Percentiles rank a stretch among this genome's conserved stretches.
phyloP scores from a whole-genome alignment of 2,329 filamentous ascomycete genomes.

The Phaeosphaeriaceae sp. region DNA sequence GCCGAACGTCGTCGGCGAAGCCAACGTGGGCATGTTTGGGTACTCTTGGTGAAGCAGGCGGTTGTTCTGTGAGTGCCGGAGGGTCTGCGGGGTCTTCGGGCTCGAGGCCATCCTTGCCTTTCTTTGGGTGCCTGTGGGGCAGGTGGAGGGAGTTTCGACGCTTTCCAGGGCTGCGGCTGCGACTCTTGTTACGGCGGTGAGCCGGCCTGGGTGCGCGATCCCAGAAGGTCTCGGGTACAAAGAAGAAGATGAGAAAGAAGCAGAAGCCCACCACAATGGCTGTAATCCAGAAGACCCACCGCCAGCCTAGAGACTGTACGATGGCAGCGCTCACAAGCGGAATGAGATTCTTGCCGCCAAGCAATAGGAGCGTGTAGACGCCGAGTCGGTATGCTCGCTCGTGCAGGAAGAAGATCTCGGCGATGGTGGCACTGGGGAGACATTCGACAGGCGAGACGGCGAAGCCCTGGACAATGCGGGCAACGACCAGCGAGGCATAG shows the following conservation, averaged over 20 bases:
- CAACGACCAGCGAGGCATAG: conserved; percentile 79
- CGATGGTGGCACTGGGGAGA: conserved; percentile 89
- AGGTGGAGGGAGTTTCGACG: conserved; percentile 35
- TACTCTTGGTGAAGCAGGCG: conserved; percentile 4
- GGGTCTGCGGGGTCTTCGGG: background rate
- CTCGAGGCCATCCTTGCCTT: background rate
- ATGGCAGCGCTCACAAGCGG: conserved; percentile 86
- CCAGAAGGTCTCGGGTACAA: conserved; percentile 96
- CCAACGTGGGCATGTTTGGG: conserved; percentile 54
- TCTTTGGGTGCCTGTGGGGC: conserved; percentile 28
- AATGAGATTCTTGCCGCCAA: conserved; percentile 90
- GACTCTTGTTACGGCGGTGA: conserved; percentile 45
- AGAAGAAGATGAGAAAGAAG: conserved; percentile 78
- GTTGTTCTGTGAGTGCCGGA: background rate
- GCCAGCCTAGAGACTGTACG: conserved; percentile 79
- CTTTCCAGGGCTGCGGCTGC: conserved; percentile 26
- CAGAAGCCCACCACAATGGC: conserved; percentile 79
- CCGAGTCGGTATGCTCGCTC: conserved; percentile 92
- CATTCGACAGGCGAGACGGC: conserved; percentile 91
- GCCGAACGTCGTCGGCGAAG: conserved; percentile 55
- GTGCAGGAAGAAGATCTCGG: conserved; percentile 95
- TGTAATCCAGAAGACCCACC: conserved; percentile 91
- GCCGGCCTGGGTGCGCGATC: conserved; percentile 73
- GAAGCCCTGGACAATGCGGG: conserved; percentile 85
- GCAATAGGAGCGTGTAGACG: conserved; percentile 86